Evolutionary conservation across 306 rosid species (phyloP).

Genomic region (Oxytropis ochrocephala): DNA sequence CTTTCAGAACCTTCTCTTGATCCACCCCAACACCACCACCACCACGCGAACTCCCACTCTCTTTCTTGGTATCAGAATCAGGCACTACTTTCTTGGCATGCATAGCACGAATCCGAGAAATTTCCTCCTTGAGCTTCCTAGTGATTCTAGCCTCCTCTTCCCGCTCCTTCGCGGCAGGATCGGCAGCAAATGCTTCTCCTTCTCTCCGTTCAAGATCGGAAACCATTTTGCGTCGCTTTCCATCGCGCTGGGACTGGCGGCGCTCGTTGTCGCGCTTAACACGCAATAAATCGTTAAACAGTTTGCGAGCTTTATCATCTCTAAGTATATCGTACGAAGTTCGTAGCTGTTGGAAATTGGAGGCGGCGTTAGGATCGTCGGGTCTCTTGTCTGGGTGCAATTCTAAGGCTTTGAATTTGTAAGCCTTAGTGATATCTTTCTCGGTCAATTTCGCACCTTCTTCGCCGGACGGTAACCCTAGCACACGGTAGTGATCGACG

Average conservation of each 20-base stretch:
- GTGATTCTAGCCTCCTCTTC: slow-evolving; percentile 74
- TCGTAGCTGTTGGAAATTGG: slow-evolving; percentile 57
- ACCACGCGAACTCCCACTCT: background rate
- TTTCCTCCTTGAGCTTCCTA: slow-evolving; percentile 63
- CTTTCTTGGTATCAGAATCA: background rate
- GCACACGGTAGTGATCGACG: slow-evolving; percentile 58
- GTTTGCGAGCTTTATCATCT: slow-evolving; percentile 71
- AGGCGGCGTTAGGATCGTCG: slow-evolving; percentile 68
- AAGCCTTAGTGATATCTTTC: slow-evolving; percentile 69
- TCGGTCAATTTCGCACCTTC: slow-evolving; percentile 63
- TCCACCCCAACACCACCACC: slow-evolving; percentile 31
- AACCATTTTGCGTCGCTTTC: slow-evolving; percentile 75
- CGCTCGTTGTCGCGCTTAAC: slow-evolving; percentile 65
- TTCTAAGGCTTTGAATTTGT: slow-evolving; percentile 67
- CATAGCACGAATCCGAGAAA: slow-evolving; percentile 70
- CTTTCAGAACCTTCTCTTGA: slow-evolving; percentile 71
- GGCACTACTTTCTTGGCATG: slow-evolving; percentile 44
- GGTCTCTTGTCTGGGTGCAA: slow-evolving; percentile 92
- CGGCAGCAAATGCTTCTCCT: slow-evolving; percentile 51
- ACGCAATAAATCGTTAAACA: slow-evolving; percentile 67
- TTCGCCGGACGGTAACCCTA: slow-evolving; percentile 82
- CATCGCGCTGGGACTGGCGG: slow-evolving; percentile 59
- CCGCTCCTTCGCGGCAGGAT: slow-evolving; percentile 39
- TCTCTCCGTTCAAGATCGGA: slow-evolving; percentile 87
- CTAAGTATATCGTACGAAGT: slow-evolving; percentile 76